A percentile compares a stretch with the other conserved stretches of the same genome.
Evolutionary conservation across 306 rosid genomes (phyloP).

Genomic region (Canavalia gladiata): DNA sequence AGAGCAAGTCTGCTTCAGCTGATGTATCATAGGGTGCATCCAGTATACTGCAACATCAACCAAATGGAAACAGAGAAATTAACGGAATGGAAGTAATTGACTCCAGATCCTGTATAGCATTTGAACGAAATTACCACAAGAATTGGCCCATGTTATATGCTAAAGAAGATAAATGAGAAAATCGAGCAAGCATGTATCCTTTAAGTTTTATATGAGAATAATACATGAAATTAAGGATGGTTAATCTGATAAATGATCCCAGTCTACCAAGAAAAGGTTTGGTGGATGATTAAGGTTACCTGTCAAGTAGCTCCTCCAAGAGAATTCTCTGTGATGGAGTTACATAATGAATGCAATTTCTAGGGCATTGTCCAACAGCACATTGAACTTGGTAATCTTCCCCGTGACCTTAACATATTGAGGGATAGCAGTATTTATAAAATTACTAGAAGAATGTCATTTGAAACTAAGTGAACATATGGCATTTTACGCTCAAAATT

Average conservation of each 20-base stretch:
- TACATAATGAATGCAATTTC: constrained; percentile 88
- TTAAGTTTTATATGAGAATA: constrained; percentile 13
- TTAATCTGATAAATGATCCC: constrained; percentile 1
- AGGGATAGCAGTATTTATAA: constrained; percentile 8
- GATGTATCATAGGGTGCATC: constrained; percentile 71
- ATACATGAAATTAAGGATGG: neutral
- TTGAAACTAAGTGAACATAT: constrained; percentile 26
- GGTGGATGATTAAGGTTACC: constrained; percentile 53
- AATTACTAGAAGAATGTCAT: constrained; percentile 2
- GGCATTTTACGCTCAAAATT: constrained; percentile 29
- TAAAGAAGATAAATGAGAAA: constrained; percentile 25
- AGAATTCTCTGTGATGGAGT: constrained; percentile 91
- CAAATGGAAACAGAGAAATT: constrained; percentile 21
- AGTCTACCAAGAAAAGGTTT: constrained; percentile 7
- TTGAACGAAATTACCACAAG: neutral
- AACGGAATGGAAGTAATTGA: constrained; percentile 28
- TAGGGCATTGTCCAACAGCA: constrained; percentile 95
- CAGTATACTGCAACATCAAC: constrained; percentile 65
- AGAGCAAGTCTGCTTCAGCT: constrained; percentile 81
- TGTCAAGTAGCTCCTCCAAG: constrained; percentile 84
- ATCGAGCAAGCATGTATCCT: neutral
- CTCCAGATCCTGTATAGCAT: neutral
- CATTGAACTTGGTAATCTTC: constrained; percentile 86
- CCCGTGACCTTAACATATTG: constrained; percentile 61
- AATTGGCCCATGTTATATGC: neutral